phyloP scores from a whole-genome alignment of 192 early-diverging fungal genomes.

The Entomortierella lignicola region DNA sequence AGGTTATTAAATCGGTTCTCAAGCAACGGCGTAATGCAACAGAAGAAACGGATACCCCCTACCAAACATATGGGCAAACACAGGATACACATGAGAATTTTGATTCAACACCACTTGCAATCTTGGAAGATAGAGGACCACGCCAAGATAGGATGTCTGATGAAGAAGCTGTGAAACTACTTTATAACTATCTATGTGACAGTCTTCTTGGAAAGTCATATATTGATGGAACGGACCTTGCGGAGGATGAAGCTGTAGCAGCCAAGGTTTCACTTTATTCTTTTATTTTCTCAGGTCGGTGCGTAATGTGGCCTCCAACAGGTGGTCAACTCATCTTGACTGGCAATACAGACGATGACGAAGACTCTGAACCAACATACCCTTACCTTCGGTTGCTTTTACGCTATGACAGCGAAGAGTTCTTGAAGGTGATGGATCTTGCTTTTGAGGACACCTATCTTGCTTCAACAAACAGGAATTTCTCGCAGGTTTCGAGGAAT shows the following conservation, averaged over 20 bases:
- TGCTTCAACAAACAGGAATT: slow-evolving; percentile 29
- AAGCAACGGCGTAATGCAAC: slow-evolving; percentile 13
- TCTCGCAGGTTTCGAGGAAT: slow-evolving; percentile 48
- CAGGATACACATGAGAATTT: neutral
- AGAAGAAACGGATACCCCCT: neutral
- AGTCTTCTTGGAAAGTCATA: slow-evolving; percentile 63
- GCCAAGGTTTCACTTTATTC: slow-evolving; percentile 67
- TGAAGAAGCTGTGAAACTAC: slow-evolving; percentile 58
- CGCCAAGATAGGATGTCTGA: slow-evolving; percentile 18
- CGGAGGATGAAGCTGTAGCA: slow-evolving; percentile 56
- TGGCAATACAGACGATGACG: slow-evolving; percentile 57
- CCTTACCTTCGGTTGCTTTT: slow-evolving; percentile 67
- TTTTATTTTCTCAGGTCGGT: slow-evolving; percentile 70
- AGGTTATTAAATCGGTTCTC: slow-evolving; percentile 62
- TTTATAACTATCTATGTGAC: slow-evolving; percentile 65
- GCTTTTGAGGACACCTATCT: slow-evolving; percentile 73
- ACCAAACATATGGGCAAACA: neutral
- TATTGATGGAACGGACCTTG: slow-evolving; percentile 57
- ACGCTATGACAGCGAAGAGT: slow-evolving; percentile 62
- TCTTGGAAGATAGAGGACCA: slow-evolving; percentile 12
- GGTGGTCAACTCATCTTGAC: slow-evolving; percentile 67
- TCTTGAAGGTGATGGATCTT: slow-evolving; percentile 62
- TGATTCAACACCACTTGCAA: neutral
- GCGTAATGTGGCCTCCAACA: slow-evolving; percentile 68
- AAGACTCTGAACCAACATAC: slow-evolving; percentile 68